phyloP scores from a whole-genome alignment of 2,329 filamentous ascomycete species.

The Sporothrix luriei region DNA sequence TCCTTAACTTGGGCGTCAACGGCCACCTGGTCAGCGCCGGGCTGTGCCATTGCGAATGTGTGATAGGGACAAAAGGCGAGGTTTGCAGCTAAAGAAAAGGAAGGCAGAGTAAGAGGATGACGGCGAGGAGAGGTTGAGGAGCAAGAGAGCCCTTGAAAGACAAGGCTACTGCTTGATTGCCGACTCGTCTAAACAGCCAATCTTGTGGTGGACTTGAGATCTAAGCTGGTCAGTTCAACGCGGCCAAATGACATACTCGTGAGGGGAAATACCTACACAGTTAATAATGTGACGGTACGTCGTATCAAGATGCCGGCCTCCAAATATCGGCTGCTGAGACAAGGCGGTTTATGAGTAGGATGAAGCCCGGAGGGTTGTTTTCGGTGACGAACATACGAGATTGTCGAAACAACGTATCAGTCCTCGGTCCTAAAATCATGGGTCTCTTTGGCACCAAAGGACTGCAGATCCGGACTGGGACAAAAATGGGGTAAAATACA shows the following conservation, averaged over 20 bases:
- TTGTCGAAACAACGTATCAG: not conserved
- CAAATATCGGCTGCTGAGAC: not conserved
- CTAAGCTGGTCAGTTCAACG: not conserved
- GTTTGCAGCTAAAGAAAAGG: too few relatives aligned
- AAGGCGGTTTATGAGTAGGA: not conserved
- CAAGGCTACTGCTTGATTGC: slow-evolving; percentile 7
- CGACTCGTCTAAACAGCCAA: not conserved
- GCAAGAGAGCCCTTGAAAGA: not conserved
- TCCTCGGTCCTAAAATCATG: not conserved
- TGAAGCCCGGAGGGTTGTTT: slow-evolving; percentile 4
- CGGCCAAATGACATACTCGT: not conserved
- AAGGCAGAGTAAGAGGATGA: too few relatives aligned
- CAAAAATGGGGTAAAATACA: not conserved
- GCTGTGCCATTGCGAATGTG: not conserved
- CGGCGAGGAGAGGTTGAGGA: not conserved
- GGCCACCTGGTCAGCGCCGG: not conserved
- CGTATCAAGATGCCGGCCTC: not conserved
- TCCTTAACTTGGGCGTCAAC: slow-evolving; percentile 2
- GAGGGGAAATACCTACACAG: not conserved
- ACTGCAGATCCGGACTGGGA: not conserved
- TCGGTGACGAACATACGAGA: not conserved
- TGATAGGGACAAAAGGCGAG: not conserved
- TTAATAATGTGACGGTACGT: not conserved
- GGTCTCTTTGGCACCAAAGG: not conserved
- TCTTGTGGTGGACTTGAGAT: not conserved